phyloP scores from a whole-genome alignment of 148 eudicot genomes.

The Heliamphora exappendiculata region DNA sequence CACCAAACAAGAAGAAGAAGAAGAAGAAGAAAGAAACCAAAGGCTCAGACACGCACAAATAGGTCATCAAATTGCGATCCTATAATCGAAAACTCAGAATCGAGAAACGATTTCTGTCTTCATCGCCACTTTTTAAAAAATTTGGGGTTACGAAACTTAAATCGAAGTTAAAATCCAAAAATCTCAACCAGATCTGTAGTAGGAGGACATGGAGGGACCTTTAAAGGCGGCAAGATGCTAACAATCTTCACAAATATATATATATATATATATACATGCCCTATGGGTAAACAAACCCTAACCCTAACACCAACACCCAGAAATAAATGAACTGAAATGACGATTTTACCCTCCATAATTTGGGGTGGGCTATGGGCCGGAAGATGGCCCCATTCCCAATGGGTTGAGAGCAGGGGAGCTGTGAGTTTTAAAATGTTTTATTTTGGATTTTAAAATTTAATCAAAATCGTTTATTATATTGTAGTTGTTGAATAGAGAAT shows the following conservation, averaged over 20 bases:
- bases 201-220: neutral
- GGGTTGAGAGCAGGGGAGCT: no score
- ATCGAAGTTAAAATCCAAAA: neutral
- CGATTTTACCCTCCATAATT: neutral
- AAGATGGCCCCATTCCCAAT: neutral
- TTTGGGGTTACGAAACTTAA: neutral
- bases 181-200: neutral
- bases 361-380: neutral
- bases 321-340: neutral
- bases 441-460: no score
- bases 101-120: slow-evolving; percentile 35
- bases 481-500: no score
- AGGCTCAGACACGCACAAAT: slow-evolving; percentile 56
- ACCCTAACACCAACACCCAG: neutral
- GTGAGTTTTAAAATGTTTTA: no score
- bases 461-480: no score
- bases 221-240: neutral
- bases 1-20: neutral
- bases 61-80: slow-evolving; percentile 25
- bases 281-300: neutral
- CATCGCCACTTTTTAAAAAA: no score
- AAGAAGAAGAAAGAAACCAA: neutral
- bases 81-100: slow-evolving; percentile 24
- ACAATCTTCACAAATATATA: neutral
- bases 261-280: neutral